These are phyloP conservation scores for Clausena lansium DNA, from an alignment of 345 rosid species.

Conservation along the genomic window DNA sequence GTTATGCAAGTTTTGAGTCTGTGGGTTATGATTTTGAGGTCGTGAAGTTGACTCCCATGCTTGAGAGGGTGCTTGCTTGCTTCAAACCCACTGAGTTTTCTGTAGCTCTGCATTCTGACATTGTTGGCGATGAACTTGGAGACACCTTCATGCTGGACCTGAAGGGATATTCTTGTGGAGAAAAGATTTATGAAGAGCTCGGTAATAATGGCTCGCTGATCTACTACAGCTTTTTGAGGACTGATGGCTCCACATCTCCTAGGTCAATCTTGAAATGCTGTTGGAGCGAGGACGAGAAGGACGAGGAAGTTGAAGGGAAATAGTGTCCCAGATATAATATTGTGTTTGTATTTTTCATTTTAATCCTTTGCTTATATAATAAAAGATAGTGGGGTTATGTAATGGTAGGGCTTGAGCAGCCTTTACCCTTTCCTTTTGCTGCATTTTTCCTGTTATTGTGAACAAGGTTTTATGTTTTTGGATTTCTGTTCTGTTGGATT, in stretches of 20 bases:
- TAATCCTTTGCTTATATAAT: neutral
- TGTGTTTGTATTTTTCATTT: neutral
- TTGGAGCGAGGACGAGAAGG: conserved; percentile 57
- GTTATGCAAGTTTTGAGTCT: conserved; percentile 94
- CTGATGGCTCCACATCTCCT: conserved; percentile 41
- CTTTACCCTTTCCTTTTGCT: neutral
- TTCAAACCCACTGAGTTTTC: conserved; percentile 77
- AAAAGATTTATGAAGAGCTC: conserved; percentile 35
- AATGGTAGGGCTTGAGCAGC: neutral
- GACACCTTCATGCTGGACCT: conserved; percentile 35
- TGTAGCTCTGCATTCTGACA: conserved; percentile 56
- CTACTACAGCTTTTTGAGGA: conserved; percentile 42
- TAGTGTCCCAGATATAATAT: neutral
- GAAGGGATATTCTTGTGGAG: conserved; percentile 47
- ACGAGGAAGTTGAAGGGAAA: conserved; percentile 32
- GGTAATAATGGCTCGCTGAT: conserved; percentile 44
- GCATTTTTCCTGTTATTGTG: neutral
- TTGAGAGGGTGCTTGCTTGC: conserved; percentile 77
- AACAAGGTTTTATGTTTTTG: neutral
- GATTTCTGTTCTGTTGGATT: neutral
- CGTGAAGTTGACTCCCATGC: conserved; percentile 38
- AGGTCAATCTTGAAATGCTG: conserved; percentile 52
- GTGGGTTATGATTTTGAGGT: conserved; percentile 64
- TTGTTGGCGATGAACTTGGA: conserved; percentile 22
- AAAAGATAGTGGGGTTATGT: conserved; percentile 17